Percentiles rank a stretch among this genome's conserved stretches.
Conservation (phyloP, 2,329 filamentous ascomycete species). For the Tolypocladium capitatum region DNA sequence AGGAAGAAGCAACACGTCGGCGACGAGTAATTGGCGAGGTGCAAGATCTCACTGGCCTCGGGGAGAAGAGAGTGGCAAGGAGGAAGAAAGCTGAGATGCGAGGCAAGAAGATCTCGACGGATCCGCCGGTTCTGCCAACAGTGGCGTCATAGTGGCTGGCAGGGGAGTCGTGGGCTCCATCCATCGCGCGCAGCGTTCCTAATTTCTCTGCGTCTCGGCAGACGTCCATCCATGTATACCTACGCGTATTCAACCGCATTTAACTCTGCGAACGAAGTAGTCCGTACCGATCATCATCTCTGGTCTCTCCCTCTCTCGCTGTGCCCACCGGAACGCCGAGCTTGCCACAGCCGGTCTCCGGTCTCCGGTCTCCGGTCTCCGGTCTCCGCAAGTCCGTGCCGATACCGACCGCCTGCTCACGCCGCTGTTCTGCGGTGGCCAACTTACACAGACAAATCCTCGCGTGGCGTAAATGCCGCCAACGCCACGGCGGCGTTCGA, state of each 20-base stretch:
- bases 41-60: neutral
- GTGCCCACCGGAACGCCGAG: neutral
- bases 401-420: neutral
- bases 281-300: neutral
- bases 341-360: neutral
- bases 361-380: no score
- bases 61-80: neutral
- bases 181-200: neutral
- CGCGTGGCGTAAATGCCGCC: neutral
- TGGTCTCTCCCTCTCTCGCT: neutral
- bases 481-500: neutral
- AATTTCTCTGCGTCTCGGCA: neutral
- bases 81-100: neutral
- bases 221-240: neutral
- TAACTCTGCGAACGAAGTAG: no score
- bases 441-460: neutral
- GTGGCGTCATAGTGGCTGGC: constrained; percentile 1
- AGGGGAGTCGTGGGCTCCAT: neutral
- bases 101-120: neutral
- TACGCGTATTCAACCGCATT: no score
- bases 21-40: neutral
- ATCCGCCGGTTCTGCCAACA: neutral
- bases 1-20: neutral
- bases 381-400: neutral
- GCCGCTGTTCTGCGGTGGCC: neutral